Percentiles rank a stretch among this genome's conserved stretches.
phyloP scores from a whole-genome alignment of 2,329 filamentous ascomycete genomes.

The Beauveria sp. region DNA sequence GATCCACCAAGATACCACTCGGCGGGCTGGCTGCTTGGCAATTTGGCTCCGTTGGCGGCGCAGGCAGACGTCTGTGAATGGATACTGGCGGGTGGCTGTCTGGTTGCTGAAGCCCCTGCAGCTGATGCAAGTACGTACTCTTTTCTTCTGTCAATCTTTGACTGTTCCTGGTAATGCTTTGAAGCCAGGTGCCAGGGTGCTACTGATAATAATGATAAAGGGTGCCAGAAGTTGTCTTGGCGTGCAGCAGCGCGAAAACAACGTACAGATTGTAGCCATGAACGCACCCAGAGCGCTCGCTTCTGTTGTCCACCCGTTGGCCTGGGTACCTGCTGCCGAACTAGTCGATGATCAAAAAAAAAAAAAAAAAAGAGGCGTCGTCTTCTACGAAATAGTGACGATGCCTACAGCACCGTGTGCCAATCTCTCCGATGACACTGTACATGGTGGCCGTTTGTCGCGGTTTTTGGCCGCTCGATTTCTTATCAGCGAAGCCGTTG shows the following conservation, averaged over 20 bases:
- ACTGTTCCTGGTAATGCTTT: no score
- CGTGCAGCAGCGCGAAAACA: neutral
- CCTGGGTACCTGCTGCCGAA: neutral
- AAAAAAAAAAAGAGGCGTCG: neutral
- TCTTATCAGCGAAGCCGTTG: neutral
- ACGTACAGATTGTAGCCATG: no score
- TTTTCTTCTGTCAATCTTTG: no score
- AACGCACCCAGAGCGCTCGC: no score
- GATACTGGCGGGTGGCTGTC: neutral
- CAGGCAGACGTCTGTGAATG: neutral
- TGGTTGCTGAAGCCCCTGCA: neutral
- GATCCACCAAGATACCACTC: slow-evolving; percentile 3
- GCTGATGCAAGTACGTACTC: no score
- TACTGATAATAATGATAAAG: neutral
- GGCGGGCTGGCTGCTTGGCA: neutral
- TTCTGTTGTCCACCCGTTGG: no score
- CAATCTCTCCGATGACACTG: neutral
- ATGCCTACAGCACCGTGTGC: neutral
- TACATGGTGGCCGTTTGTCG: neutral
- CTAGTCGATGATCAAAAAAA: neutral
- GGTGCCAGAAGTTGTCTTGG: neutral
- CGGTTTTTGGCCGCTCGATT: neutral
- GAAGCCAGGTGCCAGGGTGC: no score
- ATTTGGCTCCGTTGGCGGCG: neutral
- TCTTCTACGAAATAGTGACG: slow-evolving; percentile 1